phyloP scores from a whole-genome alignment of 2,329 filamentous ascomycete genomes.

The Fonsecaea monophora region DNA sequence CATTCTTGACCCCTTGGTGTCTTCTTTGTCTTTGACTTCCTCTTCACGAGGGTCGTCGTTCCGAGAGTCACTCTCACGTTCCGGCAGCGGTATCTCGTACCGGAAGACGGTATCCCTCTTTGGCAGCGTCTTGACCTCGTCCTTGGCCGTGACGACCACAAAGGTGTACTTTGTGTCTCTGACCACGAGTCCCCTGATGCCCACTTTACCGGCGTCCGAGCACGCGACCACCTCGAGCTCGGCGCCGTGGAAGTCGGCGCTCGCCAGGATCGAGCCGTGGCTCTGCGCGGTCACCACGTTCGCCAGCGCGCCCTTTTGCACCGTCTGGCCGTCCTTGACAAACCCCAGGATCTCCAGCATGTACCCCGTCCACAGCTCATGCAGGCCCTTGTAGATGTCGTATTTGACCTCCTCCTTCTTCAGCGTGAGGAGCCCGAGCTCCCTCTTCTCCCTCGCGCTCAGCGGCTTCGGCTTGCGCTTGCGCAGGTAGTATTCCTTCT shows the following conservation, averaged over 20 bases:
- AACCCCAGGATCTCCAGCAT: constrained; percentile 76
- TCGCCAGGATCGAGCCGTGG: constrained; percentile 69
- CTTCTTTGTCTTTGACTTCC: constrained; percentile 6
- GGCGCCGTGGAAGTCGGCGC: constrained; percentile 91
- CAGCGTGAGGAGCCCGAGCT: constrained; percentile 75
- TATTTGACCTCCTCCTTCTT: constrained; percentile 73
- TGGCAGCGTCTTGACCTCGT: constrained; percentile 67
- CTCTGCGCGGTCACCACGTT: constrained; percentile 58
- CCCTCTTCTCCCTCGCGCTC: constrained; percentile 78
- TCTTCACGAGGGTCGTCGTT: constrained; percentile 17
- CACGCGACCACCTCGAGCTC: constrained; percentile 82
- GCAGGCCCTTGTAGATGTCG: constrained; percentile 75
- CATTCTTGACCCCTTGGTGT: constrained; percentile 35
- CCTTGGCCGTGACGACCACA: constrained; percentile 76
- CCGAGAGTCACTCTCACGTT: constrained; percentile 35
- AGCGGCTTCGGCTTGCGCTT: constrained; percentile 70
- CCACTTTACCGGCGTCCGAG: constrained; percentile 79
- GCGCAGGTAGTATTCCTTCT: constrained; percentile 54
- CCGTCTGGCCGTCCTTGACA: constrained; percentile 47
- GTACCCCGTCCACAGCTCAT: constrained; percentile 82
- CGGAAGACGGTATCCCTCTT: constrained; percentile 90
- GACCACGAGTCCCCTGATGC: constrained; percentile 83
- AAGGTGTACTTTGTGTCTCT: constrained; percentile 87
- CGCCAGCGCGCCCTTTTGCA: constrained; percentile 38
- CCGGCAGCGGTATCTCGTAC: constrained; percentile 68